Conservation (phyloP, 148 eudicot species). For the Silene latifolia region DNA sequence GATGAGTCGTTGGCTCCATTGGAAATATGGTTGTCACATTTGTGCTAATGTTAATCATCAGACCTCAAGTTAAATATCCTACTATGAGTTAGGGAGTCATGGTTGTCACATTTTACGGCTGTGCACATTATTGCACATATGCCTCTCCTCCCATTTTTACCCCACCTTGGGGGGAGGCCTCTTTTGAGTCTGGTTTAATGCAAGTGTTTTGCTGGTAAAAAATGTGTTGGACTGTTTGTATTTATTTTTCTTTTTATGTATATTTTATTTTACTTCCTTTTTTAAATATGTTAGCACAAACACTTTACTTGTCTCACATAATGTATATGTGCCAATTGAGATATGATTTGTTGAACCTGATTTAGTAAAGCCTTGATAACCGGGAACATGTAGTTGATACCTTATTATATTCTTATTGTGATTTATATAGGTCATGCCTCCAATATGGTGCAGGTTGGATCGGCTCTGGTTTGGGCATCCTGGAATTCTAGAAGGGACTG, state of each 20-base stretch:
- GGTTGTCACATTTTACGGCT: not conserved
- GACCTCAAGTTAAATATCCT: no score
- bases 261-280: no score
- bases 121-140: no score
- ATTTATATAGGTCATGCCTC: conserved; percentile 96
- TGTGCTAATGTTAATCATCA: no score
- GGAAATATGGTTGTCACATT: no score
- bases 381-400: conserved; percentile 17
- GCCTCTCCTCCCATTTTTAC: not conserved
- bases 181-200: not conserved
- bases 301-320: not conserved
- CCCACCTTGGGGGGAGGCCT: not conserved
- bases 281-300: no score
- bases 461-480: conserved; percentile 99
- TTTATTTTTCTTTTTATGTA: not conserved
- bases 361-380: not conserved
- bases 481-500: conserved; percentile 62
- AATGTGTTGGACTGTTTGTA: no score
- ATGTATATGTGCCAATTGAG: no score
- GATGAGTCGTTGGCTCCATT: no score
- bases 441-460: conserved; percentile 99
- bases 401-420: conserved; percentile 34
- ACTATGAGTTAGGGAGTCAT: no score
- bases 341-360: no score
- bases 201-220: not conserved